Evolutionary conservation across 345 rosid genomes (phyloP).

Genomic region (Syzygium oleosum): DNA sequence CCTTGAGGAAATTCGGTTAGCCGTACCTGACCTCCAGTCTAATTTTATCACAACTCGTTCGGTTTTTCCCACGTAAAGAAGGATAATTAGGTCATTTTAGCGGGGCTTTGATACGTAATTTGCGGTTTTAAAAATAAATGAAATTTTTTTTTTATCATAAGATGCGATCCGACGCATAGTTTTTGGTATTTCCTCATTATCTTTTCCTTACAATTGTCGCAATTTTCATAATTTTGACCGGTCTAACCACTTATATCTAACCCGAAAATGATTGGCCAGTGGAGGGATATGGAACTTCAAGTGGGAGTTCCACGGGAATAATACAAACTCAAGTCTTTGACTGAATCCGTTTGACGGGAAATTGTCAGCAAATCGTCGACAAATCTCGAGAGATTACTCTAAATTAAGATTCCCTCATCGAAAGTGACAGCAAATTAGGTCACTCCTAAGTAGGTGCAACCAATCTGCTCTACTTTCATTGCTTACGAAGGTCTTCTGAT

Average conservation of each 20-base stretch:
- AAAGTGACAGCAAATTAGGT: conserved; percentile 17
- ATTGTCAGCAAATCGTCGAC: conserved; percentile 26
- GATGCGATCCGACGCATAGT: background rate
- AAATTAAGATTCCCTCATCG: conserved; percentile 4
- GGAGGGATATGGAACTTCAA: background rate
- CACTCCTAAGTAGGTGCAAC: background rate
- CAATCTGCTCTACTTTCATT: background rate
- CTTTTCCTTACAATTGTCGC: background rate
- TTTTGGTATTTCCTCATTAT: background rate
- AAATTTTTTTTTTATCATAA: background rate
- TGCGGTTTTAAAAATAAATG: background rate
- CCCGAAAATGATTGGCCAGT: background rate
- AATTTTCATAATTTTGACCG: background rate
- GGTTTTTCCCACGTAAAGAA: background rate
- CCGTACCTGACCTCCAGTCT: too few relatives aligned
- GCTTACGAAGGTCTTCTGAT: background rate
- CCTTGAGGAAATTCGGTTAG: too few relatives aligned
- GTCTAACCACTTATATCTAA: background rate
- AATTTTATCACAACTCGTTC: too few relatives aligned
- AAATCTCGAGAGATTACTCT: conserved; percentile 31
- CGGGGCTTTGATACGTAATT: background rate
- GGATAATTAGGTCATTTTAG: background rate
- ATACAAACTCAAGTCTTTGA: background rate
- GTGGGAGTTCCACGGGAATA: conserved; percentile 3
- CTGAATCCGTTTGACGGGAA: background rate